Evolutionary conservation across 768 basidiomycete species (phyloP), one percentile per base, ranked within the genome.

Genomic region (Amanita molliuscula): DNA sequence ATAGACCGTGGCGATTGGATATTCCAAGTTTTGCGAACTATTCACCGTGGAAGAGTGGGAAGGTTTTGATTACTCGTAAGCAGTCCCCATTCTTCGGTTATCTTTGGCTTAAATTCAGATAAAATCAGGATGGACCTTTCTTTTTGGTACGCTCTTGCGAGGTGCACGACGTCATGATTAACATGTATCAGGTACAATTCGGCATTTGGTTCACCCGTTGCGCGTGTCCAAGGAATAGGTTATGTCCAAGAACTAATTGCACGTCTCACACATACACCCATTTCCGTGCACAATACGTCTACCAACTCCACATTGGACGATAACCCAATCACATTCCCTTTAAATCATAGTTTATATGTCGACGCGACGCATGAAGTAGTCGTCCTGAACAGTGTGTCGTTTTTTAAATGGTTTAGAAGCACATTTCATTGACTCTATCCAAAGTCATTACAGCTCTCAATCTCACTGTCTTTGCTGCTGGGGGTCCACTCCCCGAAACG

Each of bases 351-450:
- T 48, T 61, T 94, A 29, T 94, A 92, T 52, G 89, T 91, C 6
- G 92, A 95, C 60, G 88, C 88, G 5, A 88, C 86, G 1, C 93
- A 94, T 51, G 92, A 95, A 58, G 88, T 90, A n/a, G 86, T 93
- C 34, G 80, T 93, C 0, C 66, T 91, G n/a, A 85, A 91, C 58
- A 77, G 87, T 87, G 53, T 16, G 77, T 33, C 53, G n/a, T 20
- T 21, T n/a, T 8, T 2, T 23, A 2, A 35, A 38, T n/a, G n/a
- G 16, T 43, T 20, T 7, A 18, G 13, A 8, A 6, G 11, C 33
- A 10, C 7, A 6, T 26, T 4, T 16, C 26, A 25, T 15, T 25
- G 38, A 37, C 7, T 26, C n/a, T 57, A 43, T 50, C 53, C 9
- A 28, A 50, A 86, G 87, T 90, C 31, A 72, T 95, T 29, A 88